Percentiles rank a stretch among this genome's conserved stretches.
phyloP scores from a whole-genome alignment of 192 early-diverging fungal genomes.

The Backusella parvicylindrica region DNA sequence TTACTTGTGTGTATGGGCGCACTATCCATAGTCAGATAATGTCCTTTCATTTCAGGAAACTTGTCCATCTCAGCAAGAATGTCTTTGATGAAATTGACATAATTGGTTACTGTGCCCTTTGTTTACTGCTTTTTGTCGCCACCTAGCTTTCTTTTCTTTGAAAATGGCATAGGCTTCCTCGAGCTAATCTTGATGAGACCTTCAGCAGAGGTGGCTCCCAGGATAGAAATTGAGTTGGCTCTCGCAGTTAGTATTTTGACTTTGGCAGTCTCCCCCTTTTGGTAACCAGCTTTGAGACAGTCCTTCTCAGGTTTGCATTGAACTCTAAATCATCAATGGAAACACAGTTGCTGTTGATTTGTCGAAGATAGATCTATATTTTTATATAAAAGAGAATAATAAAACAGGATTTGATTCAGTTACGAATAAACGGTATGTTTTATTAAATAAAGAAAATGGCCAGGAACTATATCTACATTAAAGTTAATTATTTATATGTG shows the following conservation, averaged over 20 bases:
- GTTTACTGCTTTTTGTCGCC: too few relatives aligned
- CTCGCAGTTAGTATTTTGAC: background rate
- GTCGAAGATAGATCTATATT: too few relatives aligned
- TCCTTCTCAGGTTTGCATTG: background rate
- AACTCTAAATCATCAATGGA: background rate
- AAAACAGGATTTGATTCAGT: too few relatives aligned
- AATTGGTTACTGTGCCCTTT: background rate
- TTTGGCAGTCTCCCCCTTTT: background rate
- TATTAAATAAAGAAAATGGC: too few relatives aligned
- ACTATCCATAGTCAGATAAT: slow-evolving; percentile 24
- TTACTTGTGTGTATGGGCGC: slow-evolving; percentile 6
- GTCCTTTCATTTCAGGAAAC: too few relatives aligned
- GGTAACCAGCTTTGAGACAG: background rate
- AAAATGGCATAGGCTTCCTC: too few relatives aligned
- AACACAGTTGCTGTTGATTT: slow-evolving; percentile 1
- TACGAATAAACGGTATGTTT: too few relatives aligned
- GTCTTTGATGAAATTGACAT: background rate
- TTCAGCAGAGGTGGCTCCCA: background rate
- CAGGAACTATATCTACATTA: too few relatives aligned
- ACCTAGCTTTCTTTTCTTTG: too few relatives aligned
- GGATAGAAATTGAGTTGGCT: background rate
- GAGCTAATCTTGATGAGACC: too few relatives aligned
- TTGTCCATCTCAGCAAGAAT: slow-evolving; percentile 10
- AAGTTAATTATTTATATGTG: too few relatives aligned
- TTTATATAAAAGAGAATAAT: too few relatives aligned